Percentiles rank a stretch among this genome's conserved stretches.
These are phyloP conservation scores for Neurospora sp. DNA, from an alignment of 495 filamentous ascomycete genomes.

Conservation along the genomic window DNA sequence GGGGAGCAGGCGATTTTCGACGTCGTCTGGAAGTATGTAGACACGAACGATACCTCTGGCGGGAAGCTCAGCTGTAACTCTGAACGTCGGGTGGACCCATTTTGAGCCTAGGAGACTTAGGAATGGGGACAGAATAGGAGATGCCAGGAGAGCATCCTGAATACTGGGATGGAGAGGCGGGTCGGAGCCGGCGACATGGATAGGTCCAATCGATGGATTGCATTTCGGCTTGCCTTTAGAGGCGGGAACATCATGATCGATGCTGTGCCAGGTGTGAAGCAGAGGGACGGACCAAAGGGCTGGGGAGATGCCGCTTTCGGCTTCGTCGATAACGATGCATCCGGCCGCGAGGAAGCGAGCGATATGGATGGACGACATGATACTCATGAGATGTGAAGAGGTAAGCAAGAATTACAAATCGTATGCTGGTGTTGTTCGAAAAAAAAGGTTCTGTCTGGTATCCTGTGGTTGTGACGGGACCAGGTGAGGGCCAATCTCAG, in stretches of 20 bases:
- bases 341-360: conserved; percentile 26
- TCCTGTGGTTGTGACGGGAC: not conserved
- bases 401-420: not conserved
- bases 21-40: conserved; percentile 59
- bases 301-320: not conserved
- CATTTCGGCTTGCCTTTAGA: not conserved
- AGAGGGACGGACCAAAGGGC: conserved; percentile 1
- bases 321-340: conserved; percentile 19
- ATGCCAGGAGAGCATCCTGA: conserved; percentile 24
- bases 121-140: conserved; percentile 19
- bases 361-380: not conserved
- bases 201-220: not conserved
- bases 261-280: conserved; percentile 13
- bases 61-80: conserved; percentile 4
- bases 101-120: conserved; percentile 15
- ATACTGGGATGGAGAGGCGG: conserved; percentile 11
- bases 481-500: not conserved
- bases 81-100: conserved; percentile 37
- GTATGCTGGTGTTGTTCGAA: not conserved
- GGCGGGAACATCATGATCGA: conserved; percentile 4
- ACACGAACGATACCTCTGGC: conserved; percentile 38
- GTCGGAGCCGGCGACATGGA: not conserved
- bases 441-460: not conserved
- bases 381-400: not conserved
- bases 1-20: conserved; percentile 39